Evolutionary conservation across 2,329 filamentous ascomycete species (phyloP), one percentile per base, ranked within the genome.

Genomic region (Neophaeococcomyces aloes): DNA sequence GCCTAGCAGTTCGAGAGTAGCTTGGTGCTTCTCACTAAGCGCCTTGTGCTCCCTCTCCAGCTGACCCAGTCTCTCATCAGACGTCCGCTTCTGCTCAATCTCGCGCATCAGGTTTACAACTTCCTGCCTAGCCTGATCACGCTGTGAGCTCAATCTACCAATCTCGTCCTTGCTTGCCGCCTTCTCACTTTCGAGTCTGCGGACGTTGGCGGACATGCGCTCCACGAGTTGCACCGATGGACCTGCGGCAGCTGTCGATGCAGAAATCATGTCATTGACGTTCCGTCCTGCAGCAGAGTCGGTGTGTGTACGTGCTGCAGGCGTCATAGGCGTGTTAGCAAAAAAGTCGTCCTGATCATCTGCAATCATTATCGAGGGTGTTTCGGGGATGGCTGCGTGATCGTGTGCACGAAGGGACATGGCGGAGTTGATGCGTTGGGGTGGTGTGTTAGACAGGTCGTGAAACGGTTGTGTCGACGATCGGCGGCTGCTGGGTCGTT

Each of bases 161-260:
- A 95, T 71, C 61, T 98, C 91, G 59, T 98, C 91, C 57, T 83
- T 86, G 11, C 81, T 80, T 1, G 82, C 83, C 1, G 91, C 85
- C 59, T 94, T 94, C 60, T 98, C 91, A 38, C 79, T 86, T 60
- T 98, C 91, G 0, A 98, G 71, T 4, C 89, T 78, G 7, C 91
- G 83, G 34, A 98, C 88, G 0, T 87, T 86, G 2, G 88, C 86
- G 57, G 85, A 93, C 86, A 98, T 94, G 42, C 89, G 78, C 65
- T 96, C 91, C 13, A 98, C 88, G 1, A 98, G 76, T 64, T 96
- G 89, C 1, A 98, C 89, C 0, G 83, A 89, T 0, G 91, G 91
- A 0, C 91, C 91, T 0, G 89, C 88, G 0, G 81, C 89, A 7
- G 86, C 83, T 0, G 89, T 95, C 1, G 87, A 94, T 5, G 86